phyloP scores from a whole-genome alignment of 1,284 basidiomycete genomes.

The Tilletia horrida region DNA sequence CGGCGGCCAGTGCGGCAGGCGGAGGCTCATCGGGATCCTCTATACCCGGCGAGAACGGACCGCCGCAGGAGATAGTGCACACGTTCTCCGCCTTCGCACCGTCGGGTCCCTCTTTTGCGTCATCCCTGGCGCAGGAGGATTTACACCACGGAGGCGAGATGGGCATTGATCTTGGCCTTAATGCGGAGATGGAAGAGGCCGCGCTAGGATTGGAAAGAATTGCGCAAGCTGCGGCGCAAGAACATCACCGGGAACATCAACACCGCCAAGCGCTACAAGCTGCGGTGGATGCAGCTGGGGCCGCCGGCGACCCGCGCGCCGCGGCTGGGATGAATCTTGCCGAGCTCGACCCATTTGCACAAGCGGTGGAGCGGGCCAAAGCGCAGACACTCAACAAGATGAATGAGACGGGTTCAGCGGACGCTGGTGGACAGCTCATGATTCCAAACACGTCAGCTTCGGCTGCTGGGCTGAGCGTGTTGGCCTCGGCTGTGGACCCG shows the following conservation, averaged over 20 bases:
- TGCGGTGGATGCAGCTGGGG: background rate
- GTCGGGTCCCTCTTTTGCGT: background rate
- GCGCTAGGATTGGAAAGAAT: conserved; percentile 7
- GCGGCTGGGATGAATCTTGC: too few relatives aligned
- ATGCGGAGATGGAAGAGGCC: conserved; percentile 16
- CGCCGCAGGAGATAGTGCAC: conserved; percentile 8
- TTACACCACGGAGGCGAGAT: conserved; percentile 1
- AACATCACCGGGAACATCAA: conserved; percentile 15
- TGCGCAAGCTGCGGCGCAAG: conserved; percentile 9
- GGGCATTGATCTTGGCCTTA: conserved; percentile 7
- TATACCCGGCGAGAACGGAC: background rate
- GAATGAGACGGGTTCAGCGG: conserved; percentile 5
- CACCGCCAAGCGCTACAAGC: conserved; percentile 4
- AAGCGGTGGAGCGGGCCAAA: conserved; percentile 10
- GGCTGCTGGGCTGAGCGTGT: background rate
- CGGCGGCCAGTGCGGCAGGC: conserved; percentile 3
- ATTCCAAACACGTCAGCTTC: background rate
- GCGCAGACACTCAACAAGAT: conserved; percentile 15
- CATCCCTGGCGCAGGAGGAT: conserved; percentile 1
- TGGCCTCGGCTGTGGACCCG: background rate
- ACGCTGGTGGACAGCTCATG: conserved; percentile 2
- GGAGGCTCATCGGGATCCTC: background rate
- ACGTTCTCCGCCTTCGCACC: conserved; percentile 12
- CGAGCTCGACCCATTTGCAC: conserved; percentile 10
- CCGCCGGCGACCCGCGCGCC: background rate